Evolutionary conservation across 208 protist species (phyloP).

Genomic region (Trichomonas gallinae): DNA sequence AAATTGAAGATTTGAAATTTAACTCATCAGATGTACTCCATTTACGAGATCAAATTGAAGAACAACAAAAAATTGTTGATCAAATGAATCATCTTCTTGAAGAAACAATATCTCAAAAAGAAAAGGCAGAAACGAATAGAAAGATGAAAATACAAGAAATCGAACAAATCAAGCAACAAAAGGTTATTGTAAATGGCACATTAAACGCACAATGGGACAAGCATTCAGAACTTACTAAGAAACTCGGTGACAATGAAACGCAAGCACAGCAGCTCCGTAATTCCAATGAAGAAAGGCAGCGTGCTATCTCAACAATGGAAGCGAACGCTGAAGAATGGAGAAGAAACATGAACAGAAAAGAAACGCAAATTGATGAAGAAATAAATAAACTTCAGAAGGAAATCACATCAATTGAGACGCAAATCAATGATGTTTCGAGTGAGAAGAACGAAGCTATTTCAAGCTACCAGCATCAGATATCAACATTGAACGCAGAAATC

Average conservation of each 20-base stretch:
- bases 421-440: background rate
- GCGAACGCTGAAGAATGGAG: background rate
- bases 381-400: background rate
- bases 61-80: conserved; percentile 9
- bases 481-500: background rate
- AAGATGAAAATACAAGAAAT: conserved; percentile 17
- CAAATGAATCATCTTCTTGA: background rate
- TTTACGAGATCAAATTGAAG: conserved; percentile 14
- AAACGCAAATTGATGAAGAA: background rate
- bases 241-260: background rate
- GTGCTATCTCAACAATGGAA: background rate
- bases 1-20: conserved; percentile 8
- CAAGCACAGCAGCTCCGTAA: background rate
- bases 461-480: background rate
- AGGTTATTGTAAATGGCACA: background rate
- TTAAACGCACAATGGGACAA: background rate
- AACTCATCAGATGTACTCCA: background rate
- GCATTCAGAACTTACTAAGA: background rate
- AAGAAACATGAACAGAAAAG: background rate
- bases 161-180: background rate
- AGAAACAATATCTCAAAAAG: conserved; percentile 22
- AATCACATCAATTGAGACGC: background rate
- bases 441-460: background rate
- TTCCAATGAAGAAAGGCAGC: background rate
- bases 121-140: background rate